Evolutionary conservation across 2,329 filamentous ascomycete species (phyloP), one percentile per base, ranked within the genome.

Genomic region (Aureobasidium zeae): DNA sequence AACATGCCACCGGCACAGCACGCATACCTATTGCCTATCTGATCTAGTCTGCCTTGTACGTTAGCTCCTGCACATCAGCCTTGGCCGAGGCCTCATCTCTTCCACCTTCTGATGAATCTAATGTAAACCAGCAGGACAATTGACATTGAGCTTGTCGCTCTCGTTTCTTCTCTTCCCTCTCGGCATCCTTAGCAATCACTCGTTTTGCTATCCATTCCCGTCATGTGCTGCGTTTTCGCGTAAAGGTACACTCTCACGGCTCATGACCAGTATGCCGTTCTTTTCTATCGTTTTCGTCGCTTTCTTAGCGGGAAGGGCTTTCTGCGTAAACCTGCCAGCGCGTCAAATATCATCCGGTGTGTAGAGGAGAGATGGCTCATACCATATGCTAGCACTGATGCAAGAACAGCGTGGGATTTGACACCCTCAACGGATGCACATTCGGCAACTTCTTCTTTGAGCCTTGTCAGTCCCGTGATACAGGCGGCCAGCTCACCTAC

Each of bases 81-180:
- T 43, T 43, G 39, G 39, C 39, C 26, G 33, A 34, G 32, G 36
- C 36, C 11, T 31, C 32, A 28, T 32, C n/a, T 34, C 22, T 43
- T 30, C 20, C 16, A 21, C 21, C 22, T 34, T 34, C 34, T 34
- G 13, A 20, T 43, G 15, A 22, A 33, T 17, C 39, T 13, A 30
- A 12, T 19, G 12, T 34, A 22, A 34, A 43, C 29, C 34, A 43
- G 30, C 22, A 43, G 22, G 15, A 33, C 20, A 26, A 29, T 24
- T 43, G 37, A 41, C 39, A 34, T 43, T 28, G 29, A 28, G 12
- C 39, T 28, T 15, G 22, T 43, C 30, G 22, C 29, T 11, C 9
- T 28, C 15, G 16, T 20, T 26, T 33, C 13, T 17, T 43, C 12
- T 22, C 21, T 20, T 16, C 24, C 11, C 15, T 29, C 36, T 33